Base-by-base conservation (phyloP, 306 rosid species). In the Prosopis cineraria region DNA sequence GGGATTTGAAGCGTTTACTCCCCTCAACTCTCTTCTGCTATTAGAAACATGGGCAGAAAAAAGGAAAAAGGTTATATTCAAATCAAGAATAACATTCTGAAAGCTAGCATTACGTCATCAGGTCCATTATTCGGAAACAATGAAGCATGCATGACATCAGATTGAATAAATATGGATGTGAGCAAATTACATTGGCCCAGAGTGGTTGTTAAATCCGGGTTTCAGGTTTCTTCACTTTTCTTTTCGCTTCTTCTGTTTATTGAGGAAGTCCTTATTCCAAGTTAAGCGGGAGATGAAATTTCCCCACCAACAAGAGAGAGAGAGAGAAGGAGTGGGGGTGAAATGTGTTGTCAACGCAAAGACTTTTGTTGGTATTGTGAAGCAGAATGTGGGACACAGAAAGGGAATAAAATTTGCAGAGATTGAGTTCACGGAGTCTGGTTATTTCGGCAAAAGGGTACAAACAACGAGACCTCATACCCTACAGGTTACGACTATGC, bases 1-100 rank as follows among this genome's bases (percentile, higher is more conserved):
- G 41, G 70, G 0, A 55, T 34, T n/a, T 1, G 8, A 0, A 16
- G 27, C 30, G 6, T 37, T 62, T 22, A 3, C 20, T 0, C 11
- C 59, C 50, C 71, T 73, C 44, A 74, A 20, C 2, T 13, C 29
- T 80, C 43, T 70, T 55, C 83, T 86, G 43, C 63, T 33, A 1
- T 27, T 12, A n/a, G 55, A 76, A 29, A 0, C 60, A 60, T 31
- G 19, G 31, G n/a, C n/a, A 71, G 17, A 7, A 1, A 45, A 71
- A 70, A 5, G 16, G 19, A 34, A 16, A 10, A n/a, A n/a, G 0
- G 27, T 75, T 10, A 39, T 1, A 33, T 66, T 11, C 39, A 64
- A 53, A 19, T 52, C 59, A 20, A 20, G 4, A 33, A 74, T 43
- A 24, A 2, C 31, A 31, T 78, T 24, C 31, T 22, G 17, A 10